Percentiles rank a stretch among this genome's conserved stretches.
These are phyloP conservation scores for Chloridella minuta DNA, from an alignment of 352 stramenopile genomes.

Conservation along the genomic window DNA sequence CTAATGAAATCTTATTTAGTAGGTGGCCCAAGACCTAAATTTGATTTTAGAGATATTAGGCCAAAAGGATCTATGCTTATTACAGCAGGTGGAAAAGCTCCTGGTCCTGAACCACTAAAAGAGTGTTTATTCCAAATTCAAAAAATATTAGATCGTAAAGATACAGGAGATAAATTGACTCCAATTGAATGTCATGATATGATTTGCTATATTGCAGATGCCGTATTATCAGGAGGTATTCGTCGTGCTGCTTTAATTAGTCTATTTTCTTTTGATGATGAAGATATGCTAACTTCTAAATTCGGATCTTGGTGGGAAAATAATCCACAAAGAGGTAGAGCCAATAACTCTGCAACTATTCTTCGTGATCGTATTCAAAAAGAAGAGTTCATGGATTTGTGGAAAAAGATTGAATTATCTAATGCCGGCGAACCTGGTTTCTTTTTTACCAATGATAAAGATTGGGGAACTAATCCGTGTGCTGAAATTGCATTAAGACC, in stretches of 20 bases:
- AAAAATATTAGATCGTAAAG: no score
- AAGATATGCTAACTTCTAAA: neutral
- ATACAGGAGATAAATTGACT: neutral
- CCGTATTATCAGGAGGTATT: neutral
- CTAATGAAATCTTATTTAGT: neutral
- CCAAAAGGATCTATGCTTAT: neutral
- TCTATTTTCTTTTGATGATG: neutral
- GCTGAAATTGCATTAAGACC: neutral
- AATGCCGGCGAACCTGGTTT: neutral
- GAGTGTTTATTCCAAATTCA: neutral
- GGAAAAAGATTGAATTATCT: neutral
- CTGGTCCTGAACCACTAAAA: neutral
- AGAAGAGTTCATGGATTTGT: neutral
- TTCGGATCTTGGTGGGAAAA: neutral
- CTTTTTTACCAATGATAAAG: neutral
- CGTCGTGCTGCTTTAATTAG: neutral
- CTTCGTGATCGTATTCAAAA: neutral
- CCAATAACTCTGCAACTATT: neutral
- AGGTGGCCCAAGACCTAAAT: neutral
- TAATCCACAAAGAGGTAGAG: neutral
- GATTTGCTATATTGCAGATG: neutral
- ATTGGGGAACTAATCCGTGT: neutral
- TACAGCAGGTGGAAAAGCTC: neutral
- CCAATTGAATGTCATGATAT: neutral
- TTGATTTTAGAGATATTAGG: neutral